phyloP scores from a whole-genome alignment of 2,329 filamentous ascomycete species.

The Capronia americana region DNA sequence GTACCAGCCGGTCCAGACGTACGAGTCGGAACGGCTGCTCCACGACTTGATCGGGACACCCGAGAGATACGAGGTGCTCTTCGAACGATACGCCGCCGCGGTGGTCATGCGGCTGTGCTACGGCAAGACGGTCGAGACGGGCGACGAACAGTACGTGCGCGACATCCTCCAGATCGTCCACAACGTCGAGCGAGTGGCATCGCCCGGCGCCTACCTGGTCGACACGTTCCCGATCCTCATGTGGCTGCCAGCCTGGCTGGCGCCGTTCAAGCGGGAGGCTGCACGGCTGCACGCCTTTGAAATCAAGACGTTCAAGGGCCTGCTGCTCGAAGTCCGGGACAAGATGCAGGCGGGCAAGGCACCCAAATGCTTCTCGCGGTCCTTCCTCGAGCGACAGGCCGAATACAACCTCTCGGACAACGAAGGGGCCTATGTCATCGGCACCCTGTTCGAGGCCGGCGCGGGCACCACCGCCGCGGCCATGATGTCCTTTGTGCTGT shows the following conservation, averaged over 20 bases:
- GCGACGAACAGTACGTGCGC: slow-evolving; percentile 43
- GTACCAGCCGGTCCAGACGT: slow-evolving; percentile 44
- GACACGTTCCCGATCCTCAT: slow-evolving; percentile 44
- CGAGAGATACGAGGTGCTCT: slow-evolving; percentile 44
- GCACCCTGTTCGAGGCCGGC: slow-evolving; percentile 45
- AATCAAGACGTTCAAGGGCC: slow-evolving; percentile 39
- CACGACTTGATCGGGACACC: slow-evolving; percentile 44
- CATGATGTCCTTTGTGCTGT: slow-evolving; percentile 43
- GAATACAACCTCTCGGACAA: slow-evolving; percentile 40
- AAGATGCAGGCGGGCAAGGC: slow-evolving; percentile 37
- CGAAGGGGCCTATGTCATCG: slow-evolving; percentile 44
- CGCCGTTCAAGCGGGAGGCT: slow-evolving; percentile 45
- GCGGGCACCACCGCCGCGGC: slow-evolving; percentile 43
- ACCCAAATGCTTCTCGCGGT: slow-evolving; percentile 38
- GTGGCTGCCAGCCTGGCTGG: slow-evolving; percentile 41
- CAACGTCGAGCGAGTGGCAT: slow-evolving; percentile 46
- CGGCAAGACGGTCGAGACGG: slow-evolving; percentile 45
- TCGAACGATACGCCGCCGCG: slow-evolving; percentile 49
- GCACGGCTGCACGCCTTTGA: slow-evolving; percentile 41
- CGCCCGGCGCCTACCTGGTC: slow-evolving; percentile 48
- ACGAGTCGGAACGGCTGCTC: slow-evolving; percentile 44
- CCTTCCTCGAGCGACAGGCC: slow-evolving; percentile 39
- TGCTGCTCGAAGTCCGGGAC: slow-evolving; percentile 44
- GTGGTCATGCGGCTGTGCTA: slow-evolving; percentile 49
- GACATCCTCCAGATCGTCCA: slow-evolving; percentile 46